Conservation (phyloP, 345 rosid species). For the Eucalyptus victrix region DNA sequence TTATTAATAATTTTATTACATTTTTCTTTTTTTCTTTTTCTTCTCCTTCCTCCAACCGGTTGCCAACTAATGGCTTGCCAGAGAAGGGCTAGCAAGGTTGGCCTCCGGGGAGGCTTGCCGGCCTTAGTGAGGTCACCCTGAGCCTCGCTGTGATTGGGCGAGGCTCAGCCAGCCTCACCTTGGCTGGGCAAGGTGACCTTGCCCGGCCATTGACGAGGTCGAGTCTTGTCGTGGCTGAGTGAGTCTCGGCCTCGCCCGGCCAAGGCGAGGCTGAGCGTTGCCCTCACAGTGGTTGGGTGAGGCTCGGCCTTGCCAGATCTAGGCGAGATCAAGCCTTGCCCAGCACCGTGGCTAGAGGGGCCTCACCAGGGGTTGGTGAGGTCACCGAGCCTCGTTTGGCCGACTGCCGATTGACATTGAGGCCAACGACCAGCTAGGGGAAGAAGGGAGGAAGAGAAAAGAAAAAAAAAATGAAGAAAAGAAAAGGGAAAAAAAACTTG, state of each 20-base stretch:
- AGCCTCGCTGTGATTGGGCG: fast-evolving
- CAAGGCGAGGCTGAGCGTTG: fast-evolving
- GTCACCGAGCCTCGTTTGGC: fast-evolving
- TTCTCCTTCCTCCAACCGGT: too few species aligned
- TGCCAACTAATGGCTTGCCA: fast-evolving
- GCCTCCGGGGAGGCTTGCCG: fast-evolving
- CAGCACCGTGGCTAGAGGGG: fast-evolving
- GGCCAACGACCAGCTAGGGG: fast-evolving
- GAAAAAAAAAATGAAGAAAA: too few species aligned
- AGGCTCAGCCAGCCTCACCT: fast-evolving
- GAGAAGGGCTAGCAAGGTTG: too few species aligned
- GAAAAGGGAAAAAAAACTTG: fast-evolving
- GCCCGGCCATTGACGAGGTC: fast-evolving
- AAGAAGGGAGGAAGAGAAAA: too few species aligned
- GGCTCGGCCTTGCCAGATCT: too few species aligned
- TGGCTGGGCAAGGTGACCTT: fast-evolving
- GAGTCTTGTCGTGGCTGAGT: fast-evolving
- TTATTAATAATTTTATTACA: too few species aligned
- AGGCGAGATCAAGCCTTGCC: fast-evolving
- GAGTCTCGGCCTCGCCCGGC: fast-evolving
- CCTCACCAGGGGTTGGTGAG: fast-evolving
- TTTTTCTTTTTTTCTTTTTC: too few species aligned
- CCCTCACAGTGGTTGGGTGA: fast-evolving
- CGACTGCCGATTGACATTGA: fast-evolving
- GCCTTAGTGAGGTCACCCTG: fast-evolving